Percentiles rank a stretch among this genome's conserved stretches.
phyloP scores from a whole-genome alignment of 441 rosid genomes.

The Capsella rubella region DNA sequence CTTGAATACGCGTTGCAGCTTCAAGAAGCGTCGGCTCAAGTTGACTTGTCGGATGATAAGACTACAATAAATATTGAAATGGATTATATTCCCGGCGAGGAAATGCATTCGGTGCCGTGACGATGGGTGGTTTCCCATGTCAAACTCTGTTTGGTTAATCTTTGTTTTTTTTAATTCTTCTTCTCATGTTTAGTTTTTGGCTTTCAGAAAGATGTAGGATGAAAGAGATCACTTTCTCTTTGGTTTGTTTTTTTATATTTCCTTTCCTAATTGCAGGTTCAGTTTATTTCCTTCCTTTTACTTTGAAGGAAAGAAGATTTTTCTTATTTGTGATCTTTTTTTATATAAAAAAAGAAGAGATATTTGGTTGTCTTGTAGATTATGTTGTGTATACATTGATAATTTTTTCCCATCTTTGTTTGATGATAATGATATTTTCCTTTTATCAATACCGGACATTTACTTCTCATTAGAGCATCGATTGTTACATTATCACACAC shows the following conservation, averaged over 20 bases:
- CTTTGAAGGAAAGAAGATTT: constrained; percentile 17
- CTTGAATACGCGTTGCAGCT: constrained; percentile 71
- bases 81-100: constrained; percentile 27
- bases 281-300: constrained; percentile 22
- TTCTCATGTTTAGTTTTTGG: constrained; percentile 25
- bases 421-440: constrained; percentile 3
- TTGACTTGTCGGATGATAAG: constrained; percentile 51
- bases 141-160: constrained; percentile 1
- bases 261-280: constrained; percentile 28
- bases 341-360: background rate
- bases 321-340: constrained; percentile 11
- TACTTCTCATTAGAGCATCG: background rate
- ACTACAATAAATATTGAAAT: constrained; percentile 42
- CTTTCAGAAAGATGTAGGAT: constrained; percentile 37
- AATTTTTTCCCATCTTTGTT: background rate
- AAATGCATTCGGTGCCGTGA: constrained; percentile 31
- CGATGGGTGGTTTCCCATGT: constrained; percentile 10
- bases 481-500: background rate
- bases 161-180: background rate
- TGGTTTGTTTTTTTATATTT: background rate
- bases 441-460: background rate
- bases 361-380: constrained; percentile 39
- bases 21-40: constrained; percentile 54
- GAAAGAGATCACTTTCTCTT: constrained; percentile 16
- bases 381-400: constrained; percentile 39